phyloP scores from a whole-genome alignment of 2,329 filamentous ascomycete species.

The Beauveria australis region DNA sequence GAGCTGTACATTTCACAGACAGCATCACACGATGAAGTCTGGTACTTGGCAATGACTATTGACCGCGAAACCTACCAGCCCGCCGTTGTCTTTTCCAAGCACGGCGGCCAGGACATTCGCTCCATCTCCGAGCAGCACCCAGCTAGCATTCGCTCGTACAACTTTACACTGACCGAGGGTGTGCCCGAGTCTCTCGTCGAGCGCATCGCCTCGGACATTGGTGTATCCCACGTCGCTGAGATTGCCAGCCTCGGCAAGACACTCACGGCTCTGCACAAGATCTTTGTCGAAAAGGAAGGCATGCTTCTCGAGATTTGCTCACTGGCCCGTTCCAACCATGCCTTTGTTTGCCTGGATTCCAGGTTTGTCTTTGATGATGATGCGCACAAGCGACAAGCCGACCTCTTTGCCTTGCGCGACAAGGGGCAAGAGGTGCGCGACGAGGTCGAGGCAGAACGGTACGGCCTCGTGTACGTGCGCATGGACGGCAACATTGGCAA shows the following conservation, averaged over 20 bases:
- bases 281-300: slow-evolving; percentile 41
- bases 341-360: slow-evolving; percentile 27
- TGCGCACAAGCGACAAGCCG: slow-evolving; percentile 31
- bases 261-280: slow-evolving; percentile 18
- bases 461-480: slow-evolving; percentile 74
- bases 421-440: slow-evolving; percentile 23
- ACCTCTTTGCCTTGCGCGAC: slow-evolving; percentile 31
- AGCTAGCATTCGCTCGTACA: slow-evolving; percentile 14
- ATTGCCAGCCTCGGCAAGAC: slow-evolving; percentile 15
- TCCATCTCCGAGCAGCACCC: slow-evolving; percentile 11
- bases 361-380: slow-evolving; percentile 41
- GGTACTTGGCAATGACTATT: slow-evolving; percentile 33
- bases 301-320: slow-evolving; percentile 35
- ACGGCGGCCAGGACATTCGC: slow-evolving; percentile 14
- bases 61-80: slow-evolving; percentile 34
- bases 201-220: slow-evolving; percentile 11
- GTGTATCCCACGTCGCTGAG: not conserved
- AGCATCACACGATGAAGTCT: slow-evolving; percentile 23
- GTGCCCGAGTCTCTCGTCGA: slow-evolving; percentile 19
- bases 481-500: slow-evolving; percentile 61
- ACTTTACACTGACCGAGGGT: slow-evolving; percentile 20
- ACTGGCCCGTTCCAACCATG: slow-evolving; percentile 23
- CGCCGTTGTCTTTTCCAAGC: slow-evolving; percentile 27
- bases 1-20: slow-evolving; percentile 30
- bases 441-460: slow-evolving; percentile 36